Percentiles rank a stretch among this genome's conserved stretches.
phyloP scores from a whole-genome alignment of 306 rosid species.

The Vigna unguiculata region DNA sequence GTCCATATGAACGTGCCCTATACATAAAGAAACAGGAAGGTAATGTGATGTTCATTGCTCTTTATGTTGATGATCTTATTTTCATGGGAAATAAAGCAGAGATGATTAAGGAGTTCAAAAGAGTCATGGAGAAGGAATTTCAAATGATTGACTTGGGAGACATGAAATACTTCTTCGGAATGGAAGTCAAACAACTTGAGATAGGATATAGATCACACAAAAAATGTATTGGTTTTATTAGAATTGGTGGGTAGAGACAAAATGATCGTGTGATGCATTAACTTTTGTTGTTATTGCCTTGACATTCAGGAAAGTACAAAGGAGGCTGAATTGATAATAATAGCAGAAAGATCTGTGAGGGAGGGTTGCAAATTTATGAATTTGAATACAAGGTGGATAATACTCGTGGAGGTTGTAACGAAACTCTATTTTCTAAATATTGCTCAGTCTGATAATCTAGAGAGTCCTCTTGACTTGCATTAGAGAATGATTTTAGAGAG shows the following conservation, averaged over 20 bases:
- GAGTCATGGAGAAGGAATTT: too few species aligned
- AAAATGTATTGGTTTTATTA: constrained; percentile 2
- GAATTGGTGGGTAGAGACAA: constrained; percentile 19
- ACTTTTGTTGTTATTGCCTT: constrained; percentile 18
- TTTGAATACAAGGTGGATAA: constrained; percentile 81
- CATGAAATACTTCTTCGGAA: too few species aligned
- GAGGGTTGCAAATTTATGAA: constrained; percentile 78
- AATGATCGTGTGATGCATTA: constrained; percentile 2
- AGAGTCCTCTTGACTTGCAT: constrained; percentile 70
- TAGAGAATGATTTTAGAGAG: constrained; percentile 50
- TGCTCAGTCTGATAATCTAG: constrained; percentile 81
- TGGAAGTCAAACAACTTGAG: too few species aligned
- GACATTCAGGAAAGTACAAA: constrained; percentile 79
- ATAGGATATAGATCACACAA: too few species aligned
- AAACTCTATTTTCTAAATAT: constrained; percentile 87
- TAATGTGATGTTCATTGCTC: too few species aligned
- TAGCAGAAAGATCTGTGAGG: constrained; percentile 72
- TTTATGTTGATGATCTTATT: too few species aligned
- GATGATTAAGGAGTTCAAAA: too few species aligned
- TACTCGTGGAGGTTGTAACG: constrained; percentile 95
- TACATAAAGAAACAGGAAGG: too few species aligned
- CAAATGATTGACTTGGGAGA: too few species aligned
- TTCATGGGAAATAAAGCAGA: too few species aligned
- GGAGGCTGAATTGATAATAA: constrained; percentile 73
- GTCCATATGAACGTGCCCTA: too few species aligned